Base-by-base conservation (phyloP, 805 yeast genomes). In the Pichia rugopelliculosa region DNA sequence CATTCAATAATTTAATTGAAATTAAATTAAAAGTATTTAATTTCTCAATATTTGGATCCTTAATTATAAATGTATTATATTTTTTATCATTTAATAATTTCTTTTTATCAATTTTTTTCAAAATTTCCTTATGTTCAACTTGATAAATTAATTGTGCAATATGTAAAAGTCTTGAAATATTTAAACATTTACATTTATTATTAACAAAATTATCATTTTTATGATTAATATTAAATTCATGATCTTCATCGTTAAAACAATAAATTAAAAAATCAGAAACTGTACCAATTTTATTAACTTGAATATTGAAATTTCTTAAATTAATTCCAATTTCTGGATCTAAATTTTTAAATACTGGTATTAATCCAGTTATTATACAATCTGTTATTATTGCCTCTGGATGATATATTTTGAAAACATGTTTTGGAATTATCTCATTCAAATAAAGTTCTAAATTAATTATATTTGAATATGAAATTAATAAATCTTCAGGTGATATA, bases 301-400 rank as follows among this genome's bases (percentile, higher is more conserved):
- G 98, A 48, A 85, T 79, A 59, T 86, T 88, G 64, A 89, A 90
- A 59, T 90, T 87, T 53, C 97, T 74, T 46, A 89, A 72, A 4
- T 87, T 79, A 6, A 87, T 80, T 4, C 95, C 93, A 39, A 75
- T 70, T 48, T 72, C 77, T 15, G 89, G 91, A 55, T 84, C 90
- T 56, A 81, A 60, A 49, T 76, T 71, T 44, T 74, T 66, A 56
- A 86, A 83, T 9, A 69, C 52, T 1, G 87, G 87, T 42, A 76
- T 53, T 30, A 71, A 61, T 41, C 66, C 72, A 40, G 73, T 66
- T 47, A 44, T 65, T 48, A 65, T 60, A 56, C 74, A 74, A 59
- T 73, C 85, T 49, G 53, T 67, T 49, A 64, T 65, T n/a, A 57
- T 60, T 45, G 56, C 54, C 40, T 62, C 71, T 37, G 55, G 49